Percentiles rank a stretch among this genome's conserved stretches.
Conservation (phyloP, 768 basidiomycete genomes). For the Tricholoma furcatifolium region DNA sequence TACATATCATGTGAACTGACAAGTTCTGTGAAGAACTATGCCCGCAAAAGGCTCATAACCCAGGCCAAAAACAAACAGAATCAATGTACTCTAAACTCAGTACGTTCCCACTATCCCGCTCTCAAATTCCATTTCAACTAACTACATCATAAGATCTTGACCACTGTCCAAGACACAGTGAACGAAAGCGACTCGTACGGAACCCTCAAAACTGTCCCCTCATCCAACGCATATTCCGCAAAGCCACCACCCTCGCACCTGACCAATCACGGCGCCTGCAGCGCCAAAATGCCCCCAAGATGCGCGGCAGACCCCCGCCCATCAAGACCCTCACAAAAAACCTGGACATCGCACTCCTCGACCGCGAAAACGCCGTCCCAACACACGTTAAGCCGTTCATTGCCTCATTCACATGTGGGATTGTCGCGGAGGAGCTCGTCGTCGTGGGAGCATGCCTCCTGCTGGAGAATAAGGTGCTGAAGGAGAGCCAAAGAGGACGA, state of each 20-base stretch:
- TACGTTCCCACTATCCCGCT: slow-evolving; percentile 15
- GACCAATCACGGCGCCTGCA: slow-evolving; percentile 7
- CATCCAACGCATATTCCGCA: slow-evolving; percentile 24
- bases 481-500: slow-evolving; percentile 25
- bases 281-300: slow-evolving; percentile 2
- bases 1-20: slow-evolving; percentile 14
- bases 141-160: slow-evolving; percentile 20
- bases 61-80: slow-evolving; percentile 99
- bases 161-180: slow-evolving; percentile 31
- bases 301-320: slow-evolving; percentile 14
- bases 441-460: slow-evolving; percentile 50
- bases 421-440: slow-evolving; percentile 52
- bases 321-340: slow-evolving; percentile 34
- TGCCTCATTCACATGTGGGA: slow-evolving; percentile 43
- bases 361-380: slow-evolving; percentile 46
- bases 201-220: slow-evolving; percentile 21
- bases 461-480: slow-evolving; percentile 22
- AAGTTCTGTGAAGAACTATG: slow-evolving; percentile 76
- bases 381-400: slow-evolving; percentile 69
- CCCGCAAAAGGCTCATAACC: slow-evolving; percentile 92
- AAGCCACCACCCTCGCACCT: slow-evolving; percentile 6
- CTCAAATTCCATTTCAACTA: background rate
- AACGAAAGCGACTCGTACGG: slow-evolving; percentile 19
- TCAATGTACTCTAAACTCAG: slow-evolving; percentile 29
- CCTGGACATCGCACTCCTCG: slow-evolving; percentile 56